Conservation (phyloP, 2,329 filamentous ascomycete genomes). For the Coccinonectria pachysandricola region DNA sequence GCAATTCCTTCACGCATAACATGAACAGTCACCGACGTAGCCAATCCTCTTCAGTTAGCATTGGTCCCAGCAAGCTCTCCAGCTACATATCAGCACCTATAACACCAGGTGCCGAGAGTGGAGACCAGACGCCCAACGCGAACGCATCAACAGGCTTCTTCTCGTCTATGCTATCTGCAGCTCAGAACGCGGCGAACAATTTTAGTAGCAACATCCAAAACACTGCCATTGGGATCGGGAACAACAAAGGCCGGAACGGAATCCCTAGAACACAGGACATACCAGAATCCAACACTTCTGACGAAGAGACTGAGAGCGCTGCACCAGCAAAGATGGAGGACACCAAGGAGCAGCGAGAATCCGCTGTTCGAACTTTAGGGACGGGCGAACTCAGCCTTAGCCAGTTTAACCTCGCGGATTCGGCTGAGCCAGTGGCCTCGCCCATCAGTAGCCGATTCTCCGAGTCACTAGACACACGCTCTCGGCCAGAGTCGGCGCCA, state of each 20-base stretch:
- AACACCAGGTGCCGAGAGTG: constrained; percentile 65
- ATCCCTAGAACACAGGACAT: constrained; percentile 16
- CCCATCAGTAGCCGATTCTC: constrained; percentile 46
- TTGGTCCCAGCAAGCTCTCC: constrained; percentile 78
- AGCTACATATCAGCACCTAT: constrained; percentile 61
- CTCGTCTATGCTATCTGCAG: constrained; percentile 83
- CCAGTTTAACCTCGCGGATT: constrained; percentile 68
- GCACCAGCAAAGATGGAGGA: constrained; percentile 24
- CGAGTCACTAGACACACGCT: constrained; percentile 36
- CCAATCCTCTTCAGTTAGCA: constrained; percentile 42
- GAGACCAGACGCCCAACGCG: constrained; percentile 44
- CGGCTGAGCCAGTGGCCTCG: constrained; percentile 42
- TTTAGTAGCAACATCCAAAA: constrained; percentile 66
- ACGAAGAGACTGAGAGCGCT: constrained; percentile 32
- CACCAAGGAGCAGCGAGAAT: constrained; percentile 49
- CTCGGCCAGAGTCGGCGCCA: constrained; percentile 50
- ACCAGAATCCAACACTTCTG: constrained; percentile 15
- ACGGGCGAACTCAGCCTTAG: constrained; percentile 81
- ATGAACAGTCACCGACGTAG: constrained; percentile 59
- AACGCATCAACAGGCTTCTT: constrained; percentile 62
- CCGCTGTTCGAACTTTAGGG: constrained; percentile 80
- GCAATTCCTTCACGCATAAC: constrained; percentile 53
- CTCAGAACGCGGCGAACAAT: constrained; percentile 78
- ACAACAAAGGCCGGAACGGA: constrained; percentile 24
- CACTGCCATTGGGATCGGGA: constrained; percentile 44